Base-by-base conservation (phyloP, 2,329 filamentous ascomycete genomes). In the Fusarium subglutinans region DNA sequence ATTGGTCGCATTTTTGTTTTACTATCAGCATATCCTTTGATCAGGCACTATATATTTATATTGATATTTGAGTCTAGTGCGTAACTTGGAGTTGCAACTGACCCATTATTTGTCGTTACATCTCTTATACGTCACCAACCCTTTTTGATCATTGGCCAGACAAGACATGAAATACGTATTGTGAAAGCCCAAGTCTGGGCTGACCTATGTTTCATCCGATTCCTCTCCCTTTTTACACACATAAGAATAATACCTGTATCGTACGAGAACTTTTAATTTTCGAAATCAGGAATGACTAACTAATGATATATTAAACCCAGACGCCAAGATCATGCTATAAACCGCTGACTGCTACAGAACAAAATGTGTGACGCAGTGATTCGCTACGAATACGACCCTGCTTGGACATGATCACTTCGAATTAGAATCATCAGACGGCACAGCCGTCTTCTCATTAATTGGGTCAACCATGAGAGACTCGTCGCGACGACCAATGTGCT, bases 361-460 rank as follows among this genome's bases (percentile, higher is more conserved):
- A 28, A 40, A 35, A 66, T 55, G 45, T 62, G 57, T 45, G 53
- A 38, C 50, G 26, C 33, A 56, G 35, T 60, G 47, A 50, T 56
- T 38, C 43, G n/a, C 50, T 26, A 13, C 48, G 28, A 53, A 58
- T 44, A 41, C 14, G 35, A 56, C 59, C 43, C 33, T 41, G 35
- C 35, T n/a, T 18, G 53, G 38, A 30, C 30, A 26, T 7, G 33
- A 51, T 55, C 61, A 77, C 58, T 69, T 76, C 26, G 76, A 74
- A 41, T 45, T 69, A 5, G 71, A 68, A 43, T 76, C 74, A 56
- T 70, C 51, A 12, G 74, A 74, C 17, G 76, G 66, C 37, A 58
- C 24, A 33, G 67, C 63, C 45, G 59, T 66, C 65, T 83, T 83
- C 74, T 82, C 81, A 50, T 78, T 78, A 15, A 80, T 37, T 17